Conservation (phyloP, 345 rosid genomes). For the Salix caprea region DNA sequence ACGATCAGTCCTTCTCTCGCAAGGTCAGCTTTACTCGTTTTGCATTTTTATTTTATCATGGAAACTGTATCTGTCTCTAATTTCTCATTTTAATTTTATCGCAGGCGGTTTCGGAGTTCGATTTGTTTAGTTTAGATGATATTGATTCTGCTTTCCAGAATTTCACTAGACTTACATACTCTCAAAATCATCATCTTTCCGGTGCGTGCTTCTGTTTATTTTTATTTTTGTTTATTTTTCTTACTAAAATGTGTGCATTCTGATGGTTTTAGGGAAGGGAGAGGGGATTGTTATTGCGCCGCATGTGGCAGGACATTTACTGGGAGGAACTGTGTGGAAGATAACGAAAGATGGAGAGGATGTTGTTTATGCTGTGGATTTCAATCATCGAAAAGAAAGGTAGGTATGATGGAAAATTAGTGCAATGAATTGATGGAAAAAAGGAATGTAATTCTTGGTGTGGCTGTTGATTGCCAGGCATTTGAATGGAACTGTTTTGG, state of each 20-base stretch:
- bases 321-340: slow-evolving; percentile 96
- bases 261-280: slow-evolving; percentile 59
- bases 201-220: slow-evolving; percentile 38
- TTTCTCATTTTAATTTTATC: slow-evolving; percentile 19
- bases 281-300: slow-evolving; percentile 97
- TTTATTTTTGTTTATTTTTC: background rate
- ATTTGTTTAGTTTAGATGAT: slow-evolving; percentile 85
- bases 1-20: slow-evolving; percentile 81
- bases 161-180: slow-evolving; percentile 78
- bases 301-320: slow-evolving; percentile 90
- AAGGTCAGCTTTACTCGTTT: slow-evolving; percentile 41
- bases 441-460: slow-evolving; percentile 1
- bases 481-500: slow-evolving; percentile 91
- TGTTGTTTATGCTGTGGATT: slow-evolving; percentile 94
- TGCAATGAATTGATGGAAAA: too few species aligned
- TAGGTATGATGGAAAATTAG: slow-evolving; percentile 11
- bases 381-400: slow-evolving; percentile 96
- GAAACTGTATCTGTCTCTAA: too few species aligned
- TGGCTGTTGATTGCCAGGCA: slow-evolving; percentile 54
- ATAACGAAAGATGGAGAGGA: slow-evolving; percentile 98
- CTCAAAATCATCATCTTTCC: slow-evolving; percentile 79
- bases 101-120: slow-evolving; percentile 96
- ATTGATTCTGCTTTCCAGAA: slow-evolving; percentile 87
- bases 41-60: background rate
- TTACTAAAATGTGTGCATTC: background rate